These are phyloP conservation scores for Xanthoceras sorbifolium DNA, from an alignment of 345 rosid genomes.

Conservation along the genomic window DNA sequence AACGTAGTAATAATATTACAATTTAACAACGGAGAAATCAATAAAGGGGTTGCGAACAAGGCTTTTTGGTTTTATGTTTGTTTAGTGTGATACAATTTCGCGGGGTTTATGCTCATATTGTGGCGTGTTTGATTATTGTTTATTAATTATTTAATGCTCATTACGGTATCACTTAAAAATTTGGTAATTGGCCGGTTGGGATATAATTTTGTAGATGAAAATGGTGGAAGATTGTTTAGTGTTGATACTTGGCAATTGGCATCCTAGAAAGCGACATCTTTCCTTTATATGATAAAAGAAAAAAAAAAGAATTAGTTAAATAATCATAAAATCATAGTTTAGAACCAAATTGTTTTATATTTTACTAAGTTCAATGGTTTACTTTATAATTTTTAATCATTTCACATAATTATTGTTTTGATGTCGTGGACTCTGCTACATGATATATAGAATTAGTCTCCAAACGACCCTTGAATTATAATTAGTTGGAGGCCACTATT, in stretches of 20 bases:
- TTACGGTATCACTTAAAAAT: background rate
- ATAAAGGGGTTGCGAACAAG: background rate
- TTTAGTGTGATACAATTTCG: constrained; percentile 11
- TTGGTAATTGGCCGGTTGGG: constrained; percentile 20
- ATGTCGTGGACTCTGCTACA: constrained; percentile 15
- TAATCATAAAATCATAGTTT: background rate
- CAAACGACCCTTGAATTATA: constrained; percentile 5
- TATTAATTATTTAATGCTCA: constrained; percentile 5
- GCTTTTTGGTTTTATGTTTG: constrained; percentile 13
- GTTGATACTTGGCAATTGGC: constrained; percentile 27
- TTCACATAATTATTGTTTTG: background rate
- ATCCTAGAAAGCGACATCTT: constrained; percentile 41
- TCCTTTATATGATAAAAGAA: background rate
- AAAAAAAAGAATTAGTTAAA: background rate
- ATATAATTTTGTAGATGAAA: constrained; percentile 15
- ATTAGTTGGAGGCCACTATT: constrained; percentile 29
- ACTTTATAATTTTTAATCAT: constrained; percentile 3
- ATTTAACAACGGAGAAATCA: background rate
- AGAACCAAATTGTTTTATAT: background rate
- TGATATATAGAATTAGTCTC: background rate
- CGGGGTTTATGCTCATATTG: constrained; percentile 20
- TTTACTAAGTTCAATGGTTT: constrained; percentile 12
- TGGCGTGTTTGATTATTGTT: constrained; percentile 3
- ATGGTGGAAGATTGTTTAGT: constrained; percentile 12
- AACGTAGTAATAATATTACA: background rate